Base-by-base conservation (phyloP, 768 basidiomycete species). In the Pleurotus citrinopileatus region DNA sequence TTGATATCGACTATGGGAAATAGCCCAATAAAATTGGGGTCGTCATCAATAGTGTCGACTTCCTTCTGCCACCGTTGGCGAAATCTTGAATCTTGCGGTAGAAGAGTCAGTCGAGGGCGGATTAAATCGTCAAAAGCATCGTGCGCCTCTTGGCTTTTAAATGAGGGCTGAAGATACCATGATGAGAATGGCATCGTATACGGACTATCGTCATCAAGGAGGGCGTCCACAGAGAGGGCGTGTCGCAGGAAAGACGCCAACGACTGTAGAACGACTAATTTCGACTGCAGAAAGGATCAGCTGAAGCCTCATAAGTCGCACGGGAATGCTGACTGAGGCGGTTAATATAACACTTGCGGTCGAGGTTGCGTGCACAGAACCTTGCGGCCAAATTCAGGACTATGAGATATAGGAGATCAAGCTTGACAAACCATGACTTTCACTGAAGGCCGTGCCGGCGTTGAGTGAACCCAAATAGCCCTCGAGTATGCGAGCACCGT, bases 401-500 rank as follows among this genome's bases (percentile, higher is more conserved):
- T n/a, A n/a, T n/a, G n/a, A n/a, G n/a, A n/a, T n/a, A n/a, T n/a
- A n/a, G n/a, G n/a, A n/a, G n/a, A n/a, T n/a, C n/a, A n/a, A n/a
- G n/a, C n/a, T n/a, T n/a, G n/a, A n/a, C n/a, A n/a, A 57, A 82
- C 86, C 85, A 54, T 82, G 78, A 9, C 67, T 71, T 52, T 81
- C 81, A 29, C 80, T 80, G 58, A 81, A 84, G 57, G 74, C 81
- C 2, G 83, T 82, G 15, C 87, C 84, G 3, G 81, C 85, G 57
- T 78, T 87, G 54, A 94, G 68, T 57, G 92, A 77, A n/a, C 87
- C 83, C 10, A 94, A 77, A 64, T 92, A 92, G 2, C 91, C 91
- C 61, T 89, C 85, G 20, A 94, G 64, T 10, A 91, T 78, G 29
- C 89, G 77, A 57, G 72, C 72, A 38, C 87, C 86, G 62, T 87